These are phyloP conservation scores for Serendipita vermifera DNA, from an alignment of 768 basidiomycete species.

Conservation along the genomic window DNA sequence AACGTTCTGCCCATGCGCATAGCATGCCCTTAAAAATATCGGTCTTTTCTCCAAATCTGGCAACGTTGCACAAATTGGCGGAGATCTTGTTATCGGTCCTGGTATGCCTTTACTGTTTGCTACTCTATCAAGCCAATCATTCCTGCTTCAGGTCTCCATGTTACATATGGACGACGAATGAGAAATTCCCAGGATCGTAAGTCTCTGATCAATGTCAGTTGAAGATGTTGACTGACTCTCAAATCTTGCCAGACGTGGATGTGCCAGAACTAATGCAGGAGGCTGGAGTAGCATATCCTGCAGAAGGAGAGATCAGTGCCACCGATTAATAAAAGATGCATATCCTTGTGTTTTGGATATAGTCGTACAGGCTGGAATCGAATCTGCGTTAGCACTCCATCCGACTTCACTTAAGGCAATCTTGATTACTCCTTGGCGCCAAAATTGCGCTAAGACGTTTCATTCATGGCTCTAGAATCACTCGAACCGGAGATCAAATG, in stretches of 20 bases:
- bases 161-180: constrained; percentile 42
- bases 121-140: too few relatives aligned
- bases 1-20: background rate
- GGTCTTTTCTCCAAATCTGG: constrained; percentile 23
- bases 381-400: too few relatives aligned
- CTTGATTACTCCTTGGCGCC: too few relatives aligned
- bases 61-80: constrained; percentile 47
- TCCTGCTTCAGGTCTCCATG: background rate
- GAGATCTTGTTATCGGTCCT: constrained; percentile 49
- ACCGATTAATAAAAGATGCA: too few relatives aligned
- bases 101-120: constrained; percentile 26
- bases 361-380: too few relatives aligned
- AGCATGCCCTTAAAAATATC: background rate
- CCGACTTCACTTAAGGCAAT: too few relatives aligned
- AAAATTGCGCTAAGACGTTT: too few relatives aligned
- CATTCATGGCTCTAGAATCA: too few relatives aligned
- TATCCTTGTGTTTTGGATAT: too few relatives aligned
- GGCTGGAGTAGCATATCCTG: constrained; percentile 26
- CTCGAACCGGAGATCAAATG: too few relatives aligned
- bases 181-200: constrained; percentile 46
- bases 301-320: too few relatives aligned
- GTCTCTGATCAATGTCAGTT: too few relatives aligned
- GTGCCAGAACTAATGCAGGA: constrained; percentile 36
- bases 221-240: background rate
- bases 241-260: constrained; percentile 36